Evolutionary conservation across 257 asterid species (phyloP), one percentile per base, ranked within the genome.

Genomic region (Solanum pennellii): DNA sequence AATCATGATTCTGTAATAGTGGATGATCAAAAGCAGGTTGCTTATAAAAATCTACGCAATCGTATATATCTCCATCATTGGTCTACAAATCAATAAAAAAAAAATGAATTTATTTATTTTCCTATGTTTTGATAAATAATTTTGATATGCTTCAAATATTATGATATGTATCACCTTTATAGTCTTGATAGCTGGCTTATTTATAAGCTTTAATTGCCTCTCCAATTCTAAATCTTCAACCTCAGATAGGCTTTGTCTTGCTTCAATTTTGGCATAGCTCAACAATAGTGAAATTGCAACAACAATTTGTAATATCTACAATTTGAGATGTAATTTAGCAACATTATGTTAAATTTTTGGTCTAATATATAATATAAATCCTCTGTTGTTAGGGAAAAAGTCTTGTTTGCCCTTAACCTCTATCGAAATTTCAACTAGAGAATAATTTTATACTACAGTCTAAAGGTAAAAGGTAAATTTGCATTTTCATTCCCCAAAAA

Each of bases 151-250:
- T 29, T 68, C 37, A 68, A 29, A 25, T 25, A 14, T 27, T 25
- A 68, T 68, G 21, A 27, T 27, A 68, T 13, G 6, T 27, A 27
- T 68, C 20, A 68, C 75, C 75, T 68, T 69, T 13, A 69, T 69
- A 3, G 76, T 69, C 41, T 25, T 65, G 72, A 25, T 65, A n/a
- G 72, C 33, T 65, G 16, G 71, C 33, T 62, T 62, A 62, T 62
- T 62, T n/a, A 65, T 11, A 65, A n/a, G 35, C 35, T 65, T 65
- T 65, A 68, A 68, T 68, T 68, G 39, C 21, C 75, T 68, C 75
- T 68, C 75, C 75, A 66, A 68, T 68, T 68, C 75, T 29, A 68
- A 27, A 68, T 68, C 75, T 68, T 68, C 75, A 27, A 68, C 39
- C 75, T 68, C 39, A 68, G 39, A 68, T 13, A 68, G 73, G 75